A percentile compares a stretch with the other conserved stretches of the same genome.
Evolutionary conservation across 352 stramenopile species (phyloP).

Genomic region (Phytophthora constricta): DNA sequence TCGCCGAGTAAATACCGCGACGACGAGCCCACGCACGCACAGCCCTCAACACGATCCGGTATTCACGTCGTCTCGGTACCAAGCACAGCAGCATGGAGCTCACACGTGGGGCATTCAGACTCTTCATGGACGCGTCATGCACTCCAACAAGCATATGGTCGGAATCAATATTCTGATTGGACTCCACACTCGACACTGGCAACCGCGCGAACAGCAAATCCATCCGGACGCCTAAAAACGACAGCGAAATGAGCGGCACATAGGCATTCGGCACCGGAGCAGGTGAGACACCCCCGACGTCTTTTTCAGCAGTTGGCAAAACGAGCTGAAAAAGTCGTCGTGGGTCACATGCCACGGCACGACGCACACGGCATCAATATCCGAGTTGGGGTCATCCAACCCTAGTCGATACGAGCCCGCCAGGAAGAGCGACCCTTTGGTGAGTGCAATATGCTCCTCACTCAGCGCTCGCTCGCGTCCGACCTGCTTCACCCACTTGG

Average conservation of each 20-base stretch:
- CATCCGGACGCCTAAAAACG: slow-evolving; percentile 87
- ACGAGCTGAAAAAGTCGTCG: slow-evolving; percentile 88
- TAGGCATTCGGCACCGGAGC: slow-evolving; percentile 89
- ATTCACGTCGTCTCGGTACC: slow-evolving; percentile 88
- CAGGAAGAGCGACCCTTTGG: slow-evolving; percentile 77
- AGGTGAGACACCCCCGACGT: slow-evolving; percentile 76
- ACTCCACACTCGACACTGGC: slow-evolving; percentile 62
- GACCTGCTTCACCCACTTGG: slow-evolving; percentile 81
- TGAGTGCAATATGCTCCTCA: slow-evolving; percentile 79
- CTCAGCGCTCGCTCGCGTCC: slow-evolving; percentile 66
- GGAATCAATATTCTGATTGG: slow-evolving; percentile 85
- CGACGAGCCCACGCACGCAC: slow-evolving; percentile 79
- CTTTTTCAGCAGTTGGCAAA: slow-evolving; percentile 69
- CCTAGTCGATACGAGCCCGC: slow-evolving; percentile 89
- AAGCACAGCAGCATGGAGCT: slow-evolving; percentile 96
- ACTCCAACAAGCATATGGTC: slow-evolving; percentile 93
- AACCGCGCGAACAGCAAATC: slow-evolving; percentile 93
- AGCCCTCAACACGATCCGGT: slow-evolving; percentile 86
- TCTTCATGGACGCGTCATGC: slow-evolving; percentile 95
- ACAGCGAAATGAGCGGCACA: slow-evolving; percentile 93
- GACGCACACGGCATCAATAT: slow-evolving; percentile 88
- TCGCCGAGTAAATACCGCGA: slow-evolving; percentile 97
- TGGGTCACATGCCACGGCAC: slow-evolving; percentile 83
- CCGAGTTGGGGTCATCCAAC: slow-evolving; percentile 81
- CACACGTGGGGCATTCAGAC: slow-evolving; percentile 93